Conservation (phyloP, 768 basidiomycete genomes). For the Boletales sp. region DNA sequence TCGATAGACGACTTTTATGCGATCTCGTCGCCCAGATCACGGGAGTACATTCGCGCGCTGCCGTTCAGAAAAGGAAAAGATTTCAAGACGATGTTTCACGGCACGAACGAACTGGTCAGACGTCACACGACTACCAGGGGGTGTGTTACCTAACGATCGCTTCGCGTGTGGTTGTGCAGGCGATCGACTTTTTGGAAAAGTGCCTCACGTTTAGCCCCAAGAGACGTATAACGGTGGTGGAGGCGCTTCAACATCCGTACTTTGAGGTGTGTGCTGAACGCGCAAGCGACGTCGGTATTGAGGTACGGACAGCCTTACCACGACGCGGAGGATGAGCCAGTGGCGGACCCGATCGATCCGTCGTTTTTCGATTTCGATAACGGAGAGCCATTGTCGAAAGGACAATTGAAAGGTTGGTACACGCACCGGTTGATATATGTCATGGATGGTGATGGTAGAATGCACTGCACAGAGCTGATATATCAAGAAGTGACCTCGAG, state of each 20-base stretch:
- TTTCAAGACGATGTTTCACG: conserved; percentile 67
- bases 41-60: conserved; percentile 86
- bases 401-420: conserved; percentile 60
- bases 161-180: conserved; percentile 32
- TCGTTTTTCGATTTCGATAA: conserved; percentile 84
- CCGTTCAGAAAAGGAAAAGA: conserved; percentile 81
- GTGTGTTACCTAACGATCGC: neutral
- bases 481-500: conserved; percentile 45
- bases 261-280: conserved; percentile 52
- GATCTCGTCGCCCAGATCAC: conserved; percentile 73
- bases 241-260: conserved; percentile 88
- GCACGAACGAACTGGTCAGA: conserved; percentile 63
- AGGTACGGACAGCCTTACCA: conserved; percentile 68
- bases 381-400: conserved; percentile 58
- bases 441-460: neutral
- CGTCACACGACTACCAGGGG: neutral
- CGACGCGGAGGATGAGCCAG: conserved; percentile 86
- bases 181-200: conserved; percentile 74
- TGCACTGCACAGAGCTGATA: conserved; percentile 35
- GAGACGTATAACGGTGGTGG: conserved; percentile 82
- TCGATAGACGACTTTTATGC: conserved; percentile 94
- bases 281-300: neutral
- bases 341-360: conserved; percentile 69
- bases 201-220: conserved; percentile 85
- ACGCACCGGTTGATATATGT: neutral